Base-by-base conservation (phyloP, 2,329 filamentous ascomycete species). In the Fusarium setosum region DNA sequence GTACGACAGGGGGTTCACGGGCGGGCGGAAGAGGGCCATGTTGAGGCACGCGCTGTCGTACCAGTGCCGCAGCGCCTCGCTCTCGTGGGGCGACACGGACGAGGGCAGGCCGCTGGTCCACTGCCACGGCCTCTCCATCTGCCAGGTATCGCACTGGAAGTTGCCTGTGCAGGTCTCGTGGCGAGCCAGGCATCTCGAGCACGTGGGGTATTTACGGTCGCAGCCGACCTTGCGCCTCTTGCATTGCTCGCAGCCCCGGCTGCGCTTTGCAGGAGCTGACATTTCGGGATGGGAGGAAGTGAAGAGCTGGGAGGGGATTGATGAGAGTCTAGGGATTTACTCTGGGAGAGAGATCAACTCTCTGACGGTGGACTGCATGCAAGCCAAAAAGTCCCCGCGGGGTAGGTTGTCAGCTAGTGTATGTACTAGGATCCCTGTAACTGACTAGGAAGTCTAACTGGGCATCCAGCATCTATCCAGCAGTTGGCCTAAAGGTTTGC, bases 111-210 rank as follows among this genome's bases (percentile, higher is more conserved):
- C 15, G 15, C 23, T 20, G 5, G n/a, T 9, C 15, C 20, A 42
- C n/a, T 23, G 21, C 40, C 40, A 52, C 6, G 49, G 49, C 8
- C 49, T 35, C 5, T 52, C 37, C 3, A 52, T 41, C 35, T 42
- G 37, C 49, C 49, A 52, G 12, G 18, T n/a, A 35, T 52, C 49
- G 4, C 15, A 15, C 10, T n/a, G 24, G 37, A 52, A 52, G 35
- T 52, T 52, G n/a, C 49, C 49, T 11, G 37, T 52, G 24, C 49
- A 52, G 7, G 49, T 41, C 24, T 52, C 49, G 6, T n/a, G 11
- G 18, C 49, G 49, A 7, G 37, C 17, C 12, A 23, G 20, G 23
- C 49, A 52, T 29, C 49, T 17, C 12, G 37, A 29, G 10, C 49
- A 52, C 1, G 18, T 21, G 1, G 49, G 49, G 3, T 15, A 10